Evolutionary conservation across 805 yeast genomes (phyloP).

Genomic region (Sungouiozyma intestinalis): DNA sequence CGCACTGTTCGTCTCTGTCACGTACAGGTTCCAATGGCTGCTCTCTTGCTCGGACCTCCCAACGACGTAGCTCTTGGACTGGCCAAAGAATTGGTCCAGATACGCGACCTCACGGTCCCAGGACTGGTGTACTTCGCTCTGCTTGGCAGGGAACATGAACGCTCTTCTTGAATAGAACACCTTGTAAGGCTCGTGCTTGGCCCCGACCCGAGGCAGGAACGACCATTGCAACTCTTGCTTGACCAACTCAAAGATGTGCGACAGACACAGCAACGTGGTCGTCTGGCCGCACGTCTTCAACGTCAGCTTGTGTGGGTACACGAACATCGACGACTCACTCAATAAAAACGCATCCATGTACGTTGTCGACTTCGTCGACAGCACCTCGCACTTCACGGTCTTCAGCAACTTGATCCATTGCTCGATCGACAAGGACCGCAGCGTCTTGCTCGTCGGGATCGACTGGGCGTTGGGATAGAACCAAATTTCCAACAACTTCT

Average conservation of each 20-base stretch:
- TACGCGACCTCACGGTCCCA: slow-evolving; percentile 75
- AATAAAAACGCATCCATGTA: slow-evolving; percentile 74
- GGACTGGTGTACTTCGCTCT: slow-evolving; percentile 65
- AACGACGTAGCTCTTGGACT: slow-evolving; percentile 60
- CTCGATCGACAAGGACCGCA: slow-evolving; percentile 52
- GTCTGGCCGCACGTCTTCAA: slow-evolving; percentile 96
- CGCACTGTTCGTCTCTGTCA: slow-evolving; percentile 37
- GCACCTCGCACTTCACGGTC: slow-evolving; percentile 76
- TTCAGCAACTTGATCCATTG: slow-evolving; percentile 69
- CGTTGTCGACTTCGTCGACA: slow-evolving; percentile 62
- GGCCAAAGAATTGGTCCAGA: slow-evolving; percentile 53
- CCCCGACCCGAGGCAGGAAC: slow-evolving; percentile 13
- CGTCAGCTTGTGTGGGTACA: slow-evolving; percentile 74
- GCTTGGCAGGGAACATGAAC: slow-evolving; percentile 86
- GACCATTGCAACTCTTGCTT: slow-evolving; percentile 34
- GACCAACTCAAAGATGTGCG: slow-evolving; percentile 47
- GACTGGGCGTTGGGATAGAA: slow-evolving; percentile 43
- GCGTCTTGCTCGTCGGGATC: slow-evolving; percentile 34
- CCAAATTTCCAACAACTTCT: slow-evolving; percentile 87
- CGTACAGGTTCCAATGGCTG: slow-evolving; percentile 87
- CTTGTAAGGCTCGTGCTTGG: slow-evolving; percentile 38
- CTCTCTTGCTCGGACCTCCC: slow-evolving; percentile 55
- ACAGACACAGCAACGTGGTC: slow-evolving; percentile 71
- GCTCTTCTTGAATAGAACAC: slow-evolving; percentile 85
- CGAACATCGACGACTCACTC: slow-evolving; percentile 84